Percentiles rank a stretch among this genome's conserved stretches.
These are phyloP conservation scores for Penicillium turbatum DNA, from an alignment of 495 filamentous ascomycete species.

Conservation along the genomic window DNA sequence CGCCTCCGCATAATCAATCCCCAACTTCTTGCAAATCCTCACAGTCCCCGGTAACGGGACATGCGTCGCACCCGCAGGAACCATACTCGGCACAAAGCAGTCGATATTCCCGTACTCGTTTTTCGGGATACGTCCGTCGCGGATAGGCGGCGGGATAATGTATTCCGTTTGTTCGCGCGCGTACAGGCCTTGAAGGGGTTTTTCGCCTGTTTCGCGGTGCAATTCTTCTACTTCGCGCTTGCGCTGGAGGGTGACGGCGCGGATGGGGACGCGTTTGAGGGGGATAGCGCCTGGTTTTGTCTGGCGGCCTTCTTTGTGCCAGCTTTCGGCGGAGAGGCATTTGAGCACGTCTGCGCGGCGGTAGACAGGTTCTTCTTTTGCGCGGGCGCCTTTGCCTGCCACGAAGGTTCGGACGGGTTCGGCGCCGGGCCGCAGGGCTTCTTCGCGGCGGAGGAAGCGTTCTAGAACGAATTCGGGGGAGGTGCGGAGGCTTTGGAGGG, in stretches of 20 bases:
- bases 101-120: slow-evolving; percentile 98
- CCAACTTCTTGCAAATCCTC: slow-evolving; percentile 75
- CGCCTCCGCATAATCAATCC: slow-evolving; percentile 88
- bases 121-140: slow-evolving; percentile 84
- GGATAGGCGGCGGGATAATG: slow-evolving; percentile 80
- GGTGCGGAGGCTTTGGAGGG: slow-evolving; percentile 80
- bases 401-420: slow-evolving; percentile 70
- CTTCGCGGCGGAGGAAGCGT: slow-evolving; percentile 86
- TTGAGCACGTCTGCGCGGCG: slow-evolving; percentile 71
- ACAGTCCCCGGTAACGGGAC: slow-evolving; percentile 72
- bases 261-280: slow-evolving; percentile 81
- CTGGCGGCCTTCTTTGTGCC: slow-evolving; percentile 93
- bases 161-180: slow-evolving; percentile 82
- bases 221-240: slow-evolving; percentile 87
- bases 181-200: slow-evolving; percentile 82
- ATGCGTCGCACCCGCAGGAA: slow-evolving; percentile 78
- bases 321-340: slow-evolving; percentile 90
- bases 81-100: slow-evolving; percentile 89
- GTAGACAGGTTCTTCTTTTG: slow-evolving; percentile 76
- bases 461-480: slow-evolving; percentile 81
- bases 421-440: slow-evolving; percentile 71
- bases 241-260: slow-evolving; percentile 82
- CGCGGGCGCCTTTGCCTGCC: slow-evolving; percentile 61
- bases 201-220: slow-evolving; percentile 71
- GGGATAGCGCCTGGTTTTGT: slow-evolving; percentile 65